Conservation (phyloP, 768 basidiomycete species). For the Cytidiella melzeri region DNA sequence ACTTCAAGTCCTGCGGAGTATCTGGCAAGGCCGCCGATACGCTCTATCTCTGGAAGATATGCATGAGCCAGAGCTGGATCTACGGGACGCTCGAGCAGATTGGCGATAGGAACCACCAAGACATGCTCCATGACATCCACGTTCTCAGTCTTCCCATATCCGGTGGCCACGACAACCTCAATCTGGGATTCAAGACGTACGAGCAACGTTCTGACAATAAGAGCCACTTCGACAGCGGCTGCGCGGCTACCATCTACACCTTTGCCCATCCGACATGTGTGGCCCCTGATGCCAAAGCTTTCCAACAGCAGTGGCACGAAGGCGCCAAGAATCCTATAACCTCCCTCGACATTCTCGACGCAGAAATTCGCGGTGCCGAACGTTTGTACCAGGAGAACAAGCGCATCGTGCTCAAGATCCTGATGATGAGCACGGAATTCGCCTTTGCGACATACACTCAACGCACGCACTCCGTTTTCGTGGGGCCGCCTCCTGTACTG, state of each 20-base stretch:
- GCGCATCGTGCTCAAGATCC: too few species aligned
- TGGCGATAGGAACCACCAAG: conserved; percentile 4
- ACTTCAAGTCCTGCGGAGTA: too few species aligned
- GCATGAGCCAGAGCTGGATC: too few species aligned
- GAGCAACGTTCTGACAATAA: too few species aligned
- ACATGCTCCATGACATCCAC: conserved; percentile 20
- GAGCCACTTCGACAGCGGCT: too few species aligned
- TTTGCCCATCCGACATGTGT: conserved; percentile 5
- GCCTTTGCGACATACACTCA: conserved; percentile 5
- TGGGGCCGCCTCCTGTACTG: conserved; percentile 1
- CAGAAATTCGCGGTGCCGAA: neutral
- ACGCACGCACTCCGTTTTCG: conserved; percentile 2
- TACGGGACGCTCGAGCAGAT: too few species aligned
- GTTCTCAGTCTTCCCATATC: conserved; percentile 25
- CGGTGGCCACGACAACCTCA: conserved; percentile 31
- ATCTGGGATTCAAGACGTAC: too few species aligned
- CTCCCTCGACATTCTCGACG: neutral
- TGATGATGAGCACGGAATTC: conserved; percentile 5
- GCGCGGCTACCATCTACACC: conserved; percentile 23
- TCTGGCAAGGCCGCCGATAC: too few species aligned
- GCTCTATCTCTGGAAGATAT: too few species aligned
- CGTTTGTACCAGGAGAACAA: neutral
- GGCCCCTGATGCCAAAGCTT: neutral
- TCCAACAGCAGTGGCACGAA: neutral
- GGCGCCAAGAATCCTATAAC: neutral